Evolutionary conservation across 2,329 filamentous ascomycete species (phyloP).

Genomic region (Sporothrix humicola): DNA sequence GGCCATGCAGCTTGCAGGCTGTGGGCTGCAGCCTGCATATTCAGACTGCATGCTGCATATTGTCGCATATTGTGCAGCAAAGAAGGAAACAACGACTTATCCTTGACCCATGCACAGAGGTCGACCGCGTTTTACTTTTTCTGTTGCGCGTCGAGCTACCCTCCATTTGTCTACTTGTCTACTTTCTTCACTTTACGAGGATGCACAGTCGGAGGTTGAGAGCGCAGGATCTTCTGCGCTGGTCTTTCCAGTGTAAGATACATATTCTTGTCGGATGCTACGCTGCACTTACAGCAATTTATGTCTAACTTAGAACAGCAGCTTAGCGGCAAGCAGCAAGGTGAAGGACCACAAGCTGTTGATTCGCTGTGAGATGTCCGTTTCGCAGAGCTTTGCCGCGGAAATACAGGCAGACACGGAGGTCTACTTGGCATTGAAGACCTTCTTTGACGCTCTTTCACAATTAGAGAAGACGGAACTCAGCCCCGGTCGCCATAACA

Average conservation of each 20-base stretch:
- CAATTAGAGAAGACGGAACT: too few species aligned
- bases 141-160: neutral
- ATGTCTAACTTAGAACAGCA: neutral
- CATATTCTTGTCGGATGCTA: neutral
- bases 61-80: conserved; percentile 5
- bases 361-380: neutral
- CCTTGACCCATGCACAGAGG: neutral
- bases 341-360: neutral
- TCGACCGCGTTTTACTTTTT: conserved; percentile 12
- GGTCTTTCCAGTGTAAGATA: too few species aligned
- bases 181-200: neutral
- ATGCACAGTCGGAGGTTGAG: conserved; percentile 21
- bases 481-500: neutral
- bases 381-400: neutral
- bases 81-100: neutral
- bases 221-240: neutral
- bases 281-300: neutral
- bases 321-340: neutral
- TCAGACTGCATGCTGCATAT: neutral
- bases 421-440: neutral
- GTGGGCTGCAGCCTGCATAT: neutral
- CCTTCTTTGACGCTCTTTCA: neutral
- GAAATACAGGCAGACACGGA: neutral
- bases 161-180: neutral
- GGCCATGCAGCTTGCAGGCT: conserved; percentile 17